phyloP scores from a whole-genome alignment of 192 early-diverging fungal genomes.

The Thamnidium elegans region DNA sequence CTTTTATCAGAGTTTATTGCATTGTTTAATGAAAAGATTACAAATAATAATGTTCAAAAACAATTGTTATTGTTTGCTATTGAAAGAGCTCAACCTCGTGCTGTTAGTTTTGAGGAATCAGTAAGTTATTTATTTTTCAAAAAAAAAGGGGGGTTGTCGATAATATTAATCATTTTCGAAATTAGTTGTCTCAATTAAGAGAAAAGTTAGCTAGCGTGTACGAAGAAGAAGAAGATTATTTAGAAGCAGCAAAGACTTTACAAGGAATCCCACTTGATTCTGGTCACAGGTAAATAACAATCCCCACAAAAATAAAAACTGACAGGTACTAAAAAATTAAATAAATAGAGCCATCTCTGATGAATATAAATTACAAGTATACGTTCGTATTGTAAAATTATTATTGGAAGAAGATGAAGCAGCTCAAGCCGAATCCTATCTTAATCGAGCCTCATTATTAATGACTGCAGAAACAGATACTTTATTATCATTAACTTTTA shows the following conservation, averaged over 20 bases:
- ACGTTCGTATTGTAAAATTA: conserved; percentile 82
- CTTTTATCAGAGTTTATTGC: conserved; percentile 68
- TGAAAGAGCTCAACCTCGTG: conserved; percentile 64
- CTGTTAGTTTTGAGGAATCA: conserved; percentile 83
- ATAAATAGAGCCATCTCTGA: conserved; percentile 49
- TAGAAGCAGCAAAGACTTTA: conserved; percentile 82
- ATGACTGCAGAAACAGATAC: conserved; percentile 54
- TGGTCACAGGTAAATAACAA: conserved; percentile 60
- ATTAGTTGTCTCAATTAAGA: conserved; percentile 66
- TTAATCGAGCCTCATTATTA: conserved; percentile 79
- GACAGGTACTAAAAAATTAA: background rate
- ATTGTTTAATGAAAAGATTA: conserved; percentile 49
- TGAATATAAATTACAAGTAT: conserved; percentile 74
- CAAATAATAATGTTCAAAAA: conserved; percentile 48
- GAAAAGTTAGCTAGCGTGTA: conserved; percentile 73
- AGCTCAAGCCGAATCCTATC: conserved; percentile 73
- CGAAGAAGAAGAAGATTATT: conserved; percentile 73
- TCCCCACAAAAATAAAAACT: background rate
- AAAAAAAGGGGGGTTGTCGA: background rate
- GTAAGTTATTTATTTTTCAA: conserved; percentile 32
- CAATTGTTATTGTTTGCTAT: conserved; percentile 66
- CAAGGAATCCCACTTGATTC: conserved; percentile 91
- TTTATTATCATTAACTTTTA: conserved; percentile 62
- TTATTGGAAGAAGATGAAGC: conserved; percentile 84
- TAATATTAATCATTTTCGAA: background rate